These are phyloP conservation scores for Phyllosticta ampelicida DNA, from an alignment of 2,329 filamentous ascomycete species.

Conservation along the genomic window DNA sequence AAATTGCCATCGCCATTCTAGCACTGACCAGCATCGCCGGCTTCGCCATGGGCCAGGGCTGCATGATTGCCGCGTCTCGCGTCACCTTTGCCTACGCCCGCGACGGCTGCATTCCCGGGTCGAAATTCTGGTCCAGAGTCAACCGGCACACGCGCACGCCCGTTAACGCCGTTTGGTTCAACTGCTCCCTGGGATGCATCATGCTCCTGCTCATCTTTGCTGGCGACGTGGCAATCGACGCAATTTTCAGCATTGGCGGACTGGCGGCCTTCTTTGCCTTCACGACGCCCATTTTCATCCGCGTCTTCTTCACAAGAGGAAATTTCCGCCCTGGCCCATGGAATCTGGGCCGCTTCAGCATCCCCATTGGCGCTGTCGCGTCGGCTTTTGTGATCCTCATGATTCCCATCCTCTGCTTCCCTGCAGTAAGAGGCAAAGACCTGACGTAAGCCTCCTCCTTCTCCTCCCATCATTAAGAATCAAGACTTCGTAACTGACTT, in stretches of 20 bases:
- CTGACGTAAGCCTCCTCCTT: conserved; percentile 31
- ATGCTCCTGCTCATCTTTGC: conserved; percentile 56
- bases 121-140: conserved; percentile 47
- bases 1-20: conserved; percentile 51
- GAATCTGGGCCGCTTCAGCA: conserved; percentile 52
- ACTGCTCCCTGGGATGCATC: conserved; percentile 47
- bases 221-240: conserved; percentile 51
- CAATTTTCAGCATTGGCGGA: conserved; percentile 59
- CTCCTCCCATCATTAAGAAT: neutral
- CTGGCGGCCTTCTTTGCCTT: conserved; percentile 57
- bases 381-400: conserved; percentile 53
- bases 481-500: neutral
- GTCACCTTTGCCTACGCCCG: conserved; percentile 65
- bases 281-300: conserved; percentile 47
- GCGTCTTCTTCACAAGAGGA: conserved; percentile 49
- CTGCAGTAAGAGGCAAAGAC: conserved; percentile 44
- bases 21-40: conserved; percentile 56
- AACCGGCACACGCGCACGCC: conserved; percentile 53
- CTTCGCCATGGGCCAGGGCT: conserved; percentile 63
- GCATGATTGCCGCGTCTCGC: conserved; percentile 56
- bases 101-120: conserved; percentile 57
- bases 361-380: conserved; percentile 46
- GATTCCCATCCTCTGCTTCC: conserved; percentile 58
- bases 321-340: conserved; percentile 57
- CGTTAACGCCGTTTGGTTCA: conserved; percentile 61